Conservation (phyloP, 2,329 filamentous ascomycete genomes). For the Fusarium xyrophilum region DNA sequence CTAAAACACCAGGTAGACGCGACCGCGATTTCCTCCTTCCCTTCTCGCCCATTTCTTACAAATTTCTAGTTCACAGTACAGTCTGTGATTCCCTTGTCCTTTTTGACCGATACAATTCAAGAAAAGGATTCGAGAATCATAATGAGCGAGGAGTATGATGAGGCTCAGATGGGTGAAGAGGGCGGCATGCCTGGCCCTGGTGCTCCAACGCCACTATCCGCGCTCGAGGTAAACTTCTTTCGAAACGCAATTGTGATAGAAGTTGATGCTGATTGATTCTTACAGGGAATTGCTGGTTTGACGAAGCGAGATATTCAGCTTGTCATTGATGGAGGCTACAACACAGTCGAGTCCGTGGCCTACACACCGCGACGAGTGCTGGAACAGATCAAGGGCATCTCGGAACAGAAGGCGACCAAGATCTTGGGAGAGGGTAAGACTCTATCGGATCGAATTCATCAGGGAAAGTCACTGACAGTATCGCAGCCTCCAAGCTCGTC, state of each 20-base stretch:
- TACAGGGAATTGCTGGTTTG: constrained; percentile 81
- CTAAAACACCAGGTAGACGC: constrained; percentile 39
- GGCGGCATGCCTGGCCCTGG: constrained; percentile 79
- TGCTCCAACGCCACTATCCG: constrained; percentile 86
- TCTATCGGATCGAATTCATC: neutral
- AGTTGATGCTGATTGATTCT: constrained; percentile 11
- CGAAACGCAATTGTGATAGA: neutral
- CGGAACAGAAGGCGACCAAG: constrained; percentile 93
- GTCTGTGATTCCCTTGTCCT: neutral
- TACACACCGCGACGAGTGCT: constrained; percentile 85
- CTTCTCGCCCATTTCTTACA: constrained; percentile 16
- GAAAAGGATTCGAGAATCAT: constrained; percentile 4
- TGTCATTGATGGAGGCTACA: constrained; percentile 88
- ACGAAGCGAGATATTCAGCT: constrained; percentile 97
- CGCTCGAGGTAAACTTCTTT: constrained; percentile 74
- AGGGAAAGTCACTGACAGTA: constrained; percentile 14
- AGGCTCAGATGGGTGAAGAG: constrained; percentile 71
- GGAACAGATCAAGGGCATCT: constrained; percentile 97
- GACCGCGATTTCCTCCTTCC: constrained; percentile 42
- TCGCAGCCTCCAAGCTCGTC: constrained; percentile 86
- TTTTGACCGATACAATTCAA: neutral
- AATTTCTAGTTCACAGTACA: neutral
- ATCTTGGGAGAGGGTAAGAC: constrained; percentile 82
- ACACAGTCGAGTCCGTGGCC: constrained; percentile 94
- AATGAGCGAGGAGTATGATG: constrained; percentile 68